Evolutionary conservation across 2,329 filamentous ascomycete species (phyloP).

Genomic region (Pleoardoris graminearum): DNA sequence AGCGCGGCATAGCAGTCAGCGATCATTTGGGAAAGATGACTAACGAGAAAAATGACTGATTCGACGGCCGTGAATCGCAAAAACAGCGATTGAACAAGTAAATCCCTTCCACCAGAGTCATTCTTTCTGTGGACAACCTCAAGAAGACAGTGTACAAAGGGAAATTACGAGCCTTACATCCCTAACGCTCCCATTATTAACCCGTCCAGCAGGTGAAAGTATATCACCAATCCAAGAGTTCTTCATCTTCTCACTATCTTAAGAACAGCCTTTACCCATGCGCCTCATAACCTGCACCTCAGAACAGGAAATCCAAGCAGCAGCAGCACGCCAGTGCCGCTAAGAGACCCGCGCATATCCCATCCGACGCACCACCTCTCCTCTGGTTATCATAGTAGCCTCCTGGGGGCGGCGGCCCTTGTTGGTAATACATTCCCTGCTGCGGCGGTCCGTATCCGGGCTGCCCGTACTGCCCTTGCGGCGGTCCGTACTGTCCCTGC

Average conservation of each 20-base stretch:
- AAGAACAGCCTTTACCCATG: neutral
- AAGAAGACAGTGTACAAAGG: neutral
- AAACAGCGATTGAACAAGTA: neutral
- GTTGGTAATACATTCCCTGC: constrained; percentile 44
- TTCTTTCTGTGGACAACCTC: neutral
- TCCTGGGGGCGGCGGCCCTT: constrained; percentile 36
- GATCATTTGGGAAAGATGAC: too few species aligned
- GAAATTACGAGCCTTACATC: neutral
- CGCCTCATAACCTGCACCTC: constrained; percentile 19
- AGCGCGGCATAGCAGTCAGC: too few species aligned
- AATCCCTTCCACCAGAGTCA: neutral
- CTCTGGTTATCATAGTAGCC: constrained; percentile 47
- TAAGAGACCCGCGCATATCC: constrained; percentile 49
- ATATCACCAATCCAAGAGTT: neutral
- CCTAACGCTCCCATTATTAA: neutral
- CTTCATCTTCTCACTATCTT: neutral
- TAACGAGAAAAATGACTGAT: neutral
- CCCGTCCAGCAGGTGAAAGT: constrained; percentile 18
- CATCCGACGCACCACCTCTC: constrained; percentile 37
- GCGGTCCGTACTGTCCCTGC: constrained; percentile 25
- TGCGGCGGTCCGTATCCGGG: constrained; percentile 29
- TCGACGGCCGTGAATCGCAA: neutral
- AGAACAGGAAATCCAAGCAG: constrained; percentile 57
- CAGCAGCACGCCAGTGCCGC: constrained; percentile 56
- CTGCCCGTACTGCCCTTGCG: constrained; percentile 8